Base-by-base conservation (phyloP, 1,284 basidiomycete genomes). In the Malassezia slooffiae region DNA sequence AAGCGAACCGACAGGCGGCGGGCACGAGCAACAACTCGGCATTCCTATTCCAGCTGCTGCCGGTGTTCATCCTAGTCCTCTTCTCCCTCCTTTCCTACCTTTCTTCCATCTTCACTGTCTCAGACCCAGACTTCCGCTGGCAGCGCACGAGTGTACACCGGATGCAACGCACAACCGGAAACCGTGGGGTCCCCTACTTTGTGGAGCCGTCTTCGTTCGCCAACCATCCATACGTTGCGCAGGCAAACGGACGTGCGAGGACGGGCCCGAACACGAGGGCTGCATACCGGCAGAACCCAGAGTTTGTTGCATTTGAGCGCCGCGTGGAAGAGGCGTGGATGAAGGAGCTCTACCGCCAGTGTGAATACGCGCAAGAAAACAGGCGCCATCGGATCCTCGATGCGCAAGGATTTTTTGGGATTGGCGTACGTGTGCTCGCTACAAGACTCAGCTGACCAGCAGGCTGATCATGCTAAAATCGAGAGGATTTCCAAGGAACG, bases 81-180 rank as follows among this genome's bases (percentile, higher is more conserved):
- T 68, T 67, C 71, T 89, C 88, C 5, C 70, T 96, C 51, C 71
- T 95, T 43, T 83, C 85, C 20, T 81, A 86, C 39, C 71, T 96
- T 5, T 88, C 90, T 1, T 79, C 75, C 4, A 47, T 76, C 42
- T 69, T 88, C 17, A 75, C 78, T 0, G 75, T 77, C 5, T 83
- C 85, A 1, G 85, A 93, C 57, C 90, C 90, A 4, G 72, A 74
- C 4, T 96, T 82, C 72, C 75, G 81, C 0, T 96, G 89, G 73
- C 65, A 75, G 10, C 72, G 74, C 1, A 60, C 47, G 12, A 44
- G 44, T 5, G 34, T 38, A 1, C 67, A 62, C 51, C 57, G 62
- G 17, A 57, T 61, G 22, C 60, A 67, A 35, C 47, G 61, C 5
- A 54, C 60, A 37, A 91, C 88, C 19, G 72, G 73, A 29, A 75